Conservation (phyloP, 495 filamentous ascomycete genomes). For the Lichina pygmaea region DNA sequence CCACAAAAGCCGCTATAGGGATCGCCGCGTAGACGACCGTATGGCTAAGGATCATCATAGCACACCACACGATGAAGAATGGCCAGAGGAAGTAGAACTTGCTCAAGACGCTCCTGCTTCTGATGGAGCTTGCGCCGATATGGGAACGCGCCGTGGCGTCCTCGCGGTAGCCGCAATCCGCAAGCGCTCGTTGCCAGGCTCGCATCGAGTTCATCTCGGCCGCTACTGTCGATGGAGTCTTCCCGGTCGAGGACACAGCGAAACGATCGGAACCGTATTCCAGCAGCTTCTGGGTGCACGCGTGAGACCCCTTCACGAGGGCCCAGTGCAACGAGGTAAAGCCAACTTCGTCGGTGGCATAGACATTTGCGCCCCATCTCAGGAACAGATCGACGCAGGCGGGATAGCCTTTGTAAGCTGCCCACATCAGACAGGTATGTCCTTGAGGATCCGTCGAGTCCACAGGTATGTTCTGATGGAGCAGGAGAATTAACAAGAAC, state of each 20-base stretch:
- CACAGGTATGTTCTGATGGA: slow-evolving; percentile 83
- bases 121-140: slow-evolving; percentile 29
- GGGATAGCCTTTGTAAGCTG: slow-evolving; percentile 85
- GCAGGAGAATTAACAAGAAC: slow-evolving; percentile 59
- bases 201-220: slow-evolving; percentile 66
- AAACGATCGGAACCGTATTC: slow-evolving; percentile 90
- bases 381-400: slow-evolving; percentile 79
- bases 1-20: slow-evolving; percentile 34
- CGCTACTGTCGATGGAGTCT: slow-evolving; percentile 61
- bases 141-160: slow-evolving; percentile 42
- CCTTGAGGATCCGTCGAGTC: slow-evolving; percentile 69
- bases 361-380: slow-evolving; percentile 84
- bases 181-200: slow-evolving; percentile 61
- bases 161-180: slow-evolving; percentile 59
- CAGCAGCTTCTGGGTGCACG: slow-evolving; percentile 69
- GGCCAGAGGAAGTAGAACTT: slow-evolving; percentile 87
- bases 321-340: slow-evolving; percentile 94
- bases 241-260: slow-evolving; percentile 60
- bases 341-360: slow-evolving; percentile 68
- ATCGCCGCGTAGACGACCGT: slow-evolving; percentile 49
- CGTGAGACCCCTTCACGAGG: slow-evolving; percentile 65
- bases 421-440: slow-evolving; percentile 94
- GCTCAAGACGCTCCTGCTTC: slow-evolving; percentile 43
- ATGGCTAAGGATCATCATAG: slow-evolving; percentile 42
- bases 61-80: slow-evolving; percentile 40